Percentiles rank a stretch among this genome's conserved stretches.
phyloP scores from a whole-genome alignment of 2,329 filamentous ascomycete species.

The Cytospora leucostoma region DNA sequence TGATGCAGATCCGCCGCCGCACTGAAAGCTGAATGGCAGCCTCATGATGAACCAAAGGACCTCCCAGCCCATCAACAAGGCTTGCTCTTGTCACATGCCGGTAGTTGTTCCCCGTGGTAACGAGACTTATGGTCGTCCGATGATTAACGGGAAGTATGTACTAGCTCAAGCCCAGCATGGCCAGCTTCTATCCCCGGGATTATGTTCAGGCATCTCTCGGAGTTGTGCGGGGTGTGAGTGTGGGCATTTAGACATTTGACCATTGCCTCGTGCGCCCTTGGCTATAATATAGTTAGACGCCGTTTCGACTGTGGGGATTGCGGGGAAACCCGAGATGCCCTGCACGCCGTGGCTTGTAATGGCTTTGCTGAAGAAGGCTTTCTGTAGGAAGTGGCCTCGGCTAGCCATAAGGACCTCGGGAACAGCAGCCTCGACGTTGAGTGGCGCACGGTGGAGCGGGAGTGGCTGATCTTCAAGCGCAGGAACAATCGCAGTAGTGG shows the following conservation, averaged over 20 bases:
- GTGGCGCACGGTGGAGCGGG: neutral
- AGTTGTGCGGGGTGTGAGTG: neutral
- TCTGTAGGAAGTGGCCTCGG: neutral
- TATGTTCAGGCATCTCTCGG: neutral
- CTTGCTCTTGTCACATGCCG: neutral
- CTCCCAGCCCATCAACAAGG: neutral
- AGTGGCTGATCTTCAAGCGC: slow-evolving; percentile 17
- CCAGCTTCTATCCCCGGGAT: neutral
- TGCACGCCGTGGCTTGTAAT: neutral
- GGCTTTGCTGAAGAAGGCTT: neutral
- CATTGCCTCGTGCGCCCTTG: neutral
- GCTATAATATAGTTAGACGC: neutral
- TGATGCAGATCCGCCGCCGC: neutral
- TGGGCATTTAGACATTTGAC: neutral
- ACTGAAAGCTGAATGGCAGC: neutral
- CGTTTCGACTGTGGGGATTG: neutral
- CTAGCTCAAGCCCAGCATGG: neutral
- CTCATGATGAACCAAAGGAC: neutral
- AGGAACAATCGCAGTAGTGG: slow-evolving; percentile 6
- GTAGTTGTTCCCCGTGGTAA: neutral
- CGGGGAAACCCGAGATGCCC: neutral
- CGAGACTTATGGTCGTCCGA: neutral
- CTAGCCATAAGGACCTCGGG: neutral
- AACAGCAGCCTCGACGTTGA: slow-evolving; percentile 3
- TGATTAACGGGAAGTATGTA: neutral